A percentile compares a stretch with the other conserved stretches of the same genome.
Evolutionary conservation across 305 asterid species (phyloP).

Genomic region (Lippia alba): DNA sequence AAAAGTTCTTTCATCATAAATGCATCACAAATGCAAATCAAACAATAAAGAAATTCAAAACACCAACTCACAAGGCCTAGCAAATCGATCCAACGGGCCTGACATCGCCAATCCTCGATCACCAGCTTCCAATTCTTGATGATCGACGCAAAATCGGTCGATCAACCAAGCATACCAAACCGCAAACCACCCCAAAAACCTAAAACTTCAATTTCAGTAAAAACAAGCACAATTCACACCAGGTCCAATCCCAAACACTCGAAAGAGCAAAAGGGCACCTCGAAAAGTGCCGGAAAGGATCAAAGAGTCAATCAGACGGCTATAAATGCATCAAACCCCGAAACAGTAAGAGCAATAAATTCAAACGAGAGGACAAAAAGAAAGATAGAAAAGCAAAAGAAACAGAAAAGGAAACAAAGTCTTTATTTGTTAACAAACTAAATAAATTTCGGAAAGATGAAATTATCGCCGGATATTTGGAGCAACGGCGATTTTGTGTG

Average conservation of each 20-base stretch:
- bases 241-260: conserved; percentile 37
- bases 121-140: conserved; percentile 30
- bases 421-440: background rate
- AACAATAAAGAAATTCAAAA: background rate
- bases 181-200: conserved; percentile 10
- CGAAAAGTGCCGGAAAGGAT: conserved; percentile 32
- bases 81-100: conserved; percentile 93
- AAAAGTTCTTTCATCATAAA: background rate
- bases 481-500: conserved; percentile 43
- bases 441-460: conserved; percentile 11
- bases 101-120: conserved; percentile 62
- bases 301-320: conserved; percentile 38
- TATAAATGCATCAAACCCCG: conserved; percentile 39
- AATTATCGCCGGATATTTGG: conserved; percentile 52
- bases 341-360: conserved; percentile 34
- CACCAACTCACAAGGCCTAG: conserved; percentile 80
- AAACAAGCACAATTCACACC: background rate
- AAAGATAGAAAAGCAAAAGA: background rate
- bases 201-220: conserved; percentile 25
- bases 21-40: conserved; percentile 38
- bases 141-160: conserved; percentile 34
- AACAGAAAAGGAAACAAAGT: background rate
- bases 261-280: conserved; percentile 31
- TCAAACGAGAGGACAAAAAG: background rate
- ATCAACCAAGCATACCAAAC: conserved; percentile 35